These are phyloP conservation scores for Cladorrhinum sp. DNA, from an alignment of 2,329 filamentous ascomycete species.

Conservation along the genomic window DNA sequence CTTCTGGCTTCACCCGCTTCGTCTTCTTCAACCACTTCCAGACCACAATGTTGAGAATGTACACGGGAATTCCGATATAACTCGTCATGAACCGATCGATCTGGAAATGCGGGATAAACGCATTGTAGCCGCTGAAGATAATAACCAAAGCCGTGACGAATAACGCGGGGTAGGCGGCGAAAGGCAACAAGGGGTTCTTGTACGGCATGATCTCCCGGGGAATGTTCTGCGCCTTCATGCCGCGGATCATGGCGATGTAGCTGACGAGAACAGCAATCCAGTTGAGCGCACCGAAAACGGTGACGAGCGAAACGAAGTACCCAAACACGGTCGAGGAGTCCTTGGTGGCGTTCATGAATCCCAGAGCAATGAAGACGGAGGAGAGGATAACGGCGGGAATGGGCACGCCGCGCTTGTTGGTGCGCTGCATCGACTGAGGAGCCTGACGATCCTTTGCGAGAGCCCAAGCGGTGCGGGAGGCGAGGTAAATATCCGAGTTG, in stretches of 20 bases:
- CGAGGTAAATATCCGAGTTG: slow-evolving; percentile 55
- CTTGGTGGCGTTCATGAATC: slow-evolving; percentile 40
- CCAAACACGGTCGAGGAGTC: slow-evolving; percentile 37
- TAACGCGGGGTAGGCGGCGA: slow-evolving; percentile 36
- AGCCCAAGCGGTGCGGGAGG: slow-evolving; percentile 40
- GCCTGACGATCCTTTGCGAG: slow-evolving; percentile 42
- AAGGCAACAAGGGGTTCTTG: slow-evolving; percentile 38
- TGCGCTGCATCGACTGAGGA: slow-evolving; percentile 34
- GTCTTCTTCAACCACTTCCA: slow-evolving; percentile 63
- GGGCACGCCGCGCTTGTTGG: slow-evolving; percentile 39
- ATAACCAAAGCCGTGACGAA: slow-evolving; percentile 43
- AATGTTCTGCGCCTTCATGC: slow-evolving; percentile 38
- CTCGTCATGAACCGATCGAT: slow-evolving; percentile 62
- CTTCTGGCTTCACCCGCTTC: slow-evolving; percentile 47
- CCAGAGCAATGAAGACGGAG: slow-evolving; percentile 37
- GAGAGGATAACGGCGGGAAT: slow-evolving; percentile 38
- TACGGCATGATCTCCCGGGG: slow-evolving; percentile 37
- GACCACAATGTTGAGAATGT: slow-evolving; percentile 57
- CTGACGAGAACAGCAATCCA: slow-evolving; percentile 42
- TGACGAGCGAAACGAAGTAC: slow-evolving; percentile 43
- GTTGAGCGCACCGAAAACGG: slow-evolving; percentile 43
- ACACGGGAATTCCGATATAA: slow-evolving; percentile 39
- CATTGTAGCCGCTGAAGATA: slow-evolving; percentile 61
- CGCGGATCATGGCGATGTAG: slow-evolving; percentile 39
- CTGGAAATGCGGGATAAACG: slow-evolving; percentile 62